Evolutionary conservation across 2,329 filamentous ascomycete species (phyloP), one percentile per base, ranked within the genome.

Genomic region (Trichophyton mentagrophytes): DNA sequence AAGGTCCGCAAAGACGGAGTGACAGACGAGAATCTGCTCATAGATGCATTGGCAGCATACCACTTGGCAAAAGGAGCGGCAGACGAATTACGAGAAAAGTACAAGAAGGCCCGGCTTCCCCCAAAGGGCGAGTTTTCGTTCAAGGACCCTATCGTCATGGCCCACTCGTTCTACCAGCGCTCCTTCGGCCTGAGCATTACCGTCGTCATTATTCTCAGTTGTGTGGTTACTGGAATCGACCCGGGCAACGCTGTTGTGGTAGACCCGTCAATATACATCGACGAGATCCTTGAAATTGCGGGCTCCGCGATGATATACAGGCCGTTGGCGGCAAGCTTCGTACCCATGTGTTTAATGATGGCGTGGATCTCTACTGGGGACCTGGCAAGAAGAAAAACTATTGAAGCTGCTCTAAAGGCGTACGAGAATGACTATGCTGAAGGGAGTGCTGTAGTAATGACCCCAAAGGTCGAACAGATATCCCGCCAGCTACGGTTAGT

Each of bases 251-350:
- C 33, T 1, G 36, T 60, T 0, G 61, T 68, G 1, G 27, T 62
- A 4, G 69, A 72, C 40, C 65, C 67, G 6, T 61, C 59, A 4
- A 62, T 60, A 22, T 66, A 69, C 30, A 63, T 67, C 1, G 53
- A 66, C 17, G 68, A 72, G 51, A 68, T 69, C 30, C 53, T 75
- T 13, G 46, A 58, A 15, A 62, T 74, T 20, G 69, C 69, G 0
- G 65, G 69, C 27, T 47, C 64, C 2, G 68, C 68, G 1, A 62
- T 61, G 13, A 61, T 61, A 7, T 71, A 72, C 59, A 64, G 70
- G 27, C 73, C 73, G 0, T 60, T 74, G 44, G 73, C 70, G 2
- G 63, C 72, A 8, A 66, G 61, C 33, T 72, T 70, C 60, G 63
- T 74, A 2, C 33, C 65, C 13, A 11, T 73, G 15, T 68, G 67